phyloP scores from a whole-genome alignment of 2,329 filamentous ascomycete genomes.

The Alternaria sp. region DNA sequence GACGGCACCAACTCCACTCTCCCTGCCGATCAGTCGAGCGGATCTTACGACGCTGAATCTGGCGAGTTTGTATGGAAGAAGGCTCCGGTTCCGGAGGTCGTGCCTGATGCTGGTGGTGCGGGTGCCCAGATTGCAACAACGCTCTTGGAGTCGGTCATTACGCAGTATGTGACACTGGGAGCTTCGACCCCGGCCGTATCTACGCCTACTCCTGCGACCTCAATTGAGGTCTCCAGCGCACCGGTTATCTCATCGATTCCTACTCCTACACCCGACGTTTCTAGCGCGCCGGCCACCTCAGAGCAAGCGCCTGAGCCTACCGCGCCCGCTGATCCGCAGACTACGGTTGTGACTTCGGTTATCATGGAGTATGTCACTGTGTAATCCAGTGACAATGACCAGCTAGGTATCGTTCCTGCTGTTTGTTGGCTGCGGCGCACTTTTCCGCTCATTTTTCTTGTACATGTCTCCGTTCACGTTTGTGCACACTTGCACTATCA shows the following conservation, averaged over 20 bases:
- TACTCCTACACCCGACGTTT: not conserved
- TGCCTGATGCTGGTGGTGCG: not conserved
- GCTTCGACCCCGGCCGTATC: not conserved
- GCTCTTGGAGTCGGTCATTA: constrained; percentile 9
- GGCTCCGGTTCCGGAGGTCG: constrained; percentile 14
- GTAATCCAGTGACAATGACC: not conserved
- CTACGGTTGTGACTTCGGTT: constrained; percentile 21
- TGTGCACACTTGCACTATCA: constrained; percentile 1
- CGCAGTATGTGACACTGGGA: constrained; percentile 13
- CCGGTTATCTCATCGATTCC: not conserved
- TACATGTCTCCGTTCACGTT: not conserved
- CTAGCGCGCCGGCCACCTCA: not conserved
- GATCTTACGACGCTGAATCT: constrained; percentile 14
- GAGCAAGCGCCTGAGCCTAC: constrained; percentile 3
- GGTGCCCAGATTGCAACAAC: not conserved
- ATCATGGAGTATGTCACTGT: constrained; percentile 25
- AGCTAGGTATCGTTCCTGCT: not conserved
- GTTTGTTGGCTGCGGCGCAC: no score
- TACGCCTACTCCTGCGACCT: not conserved
- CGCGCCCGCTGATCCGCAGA: constrained; percentile 10
- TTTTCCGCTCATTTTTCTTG: not conserved
- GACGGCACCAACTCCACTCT: constrained; percentile 22
- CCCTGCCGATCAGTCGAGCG: constrained; percentile 12
- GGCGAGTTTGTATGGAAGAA: constrained; percentile 26
- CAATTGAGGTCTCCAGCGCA: not conserved